phyloP scores from a whole-genome alignment of 2,329 filamentous ascomycete species.

The Hawksworthiomyces lignivorus region DNA sequence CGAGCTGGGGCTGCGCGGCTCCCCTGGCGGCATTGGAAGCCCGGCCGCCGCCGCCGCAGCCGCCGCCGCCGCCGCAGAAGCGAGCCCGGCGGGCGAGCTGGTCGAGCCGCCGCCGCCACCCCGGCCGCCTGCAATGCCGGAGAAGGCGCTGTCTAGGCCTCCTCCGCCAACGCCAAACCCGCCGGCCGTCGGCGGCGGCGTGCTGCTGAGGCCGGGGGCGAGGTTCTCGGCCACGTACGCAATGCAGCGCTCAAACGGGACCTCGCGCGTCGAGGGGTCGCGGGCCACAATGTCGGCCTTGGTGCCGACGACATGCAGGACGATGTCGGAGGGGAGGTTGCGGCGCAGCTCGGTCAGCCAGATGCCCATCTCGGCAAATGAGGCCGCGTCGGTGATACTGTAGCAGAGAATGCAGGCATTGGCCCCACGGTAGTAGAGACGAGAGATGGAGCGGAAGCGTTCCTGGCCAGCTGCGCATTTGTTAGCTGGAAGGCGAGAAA shows the following conservation, averaged over 20 bases:
- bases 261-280: conserved; percentile 69
- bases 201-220: conserved; percentile 59
- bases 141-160: background rate
- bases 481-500: conserved; percentile 11
- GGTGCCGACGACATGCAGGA: conserved; percentile 91
- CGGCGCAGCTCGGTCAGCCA: conserved; percentile 81
- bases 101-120: background rate
- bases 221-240: conserved; percentile 92
- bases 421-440: conserved; percentile 92
- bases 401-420: conserved; percentile 93
- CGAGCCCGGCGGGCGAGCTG: conserved; percentile 7
- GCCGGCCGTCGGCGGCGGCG: conserved; percentile 55
- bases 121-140: too few species aligned
- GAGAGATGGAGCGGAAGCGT: conserved; percentile 87
- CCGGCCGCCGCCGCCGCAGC: conserved; percentile 1
- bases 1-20: conserved; percentile 52
- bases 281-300: conserved; percentile 85
- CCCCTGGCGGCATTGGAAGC: conserved; percentile 18
- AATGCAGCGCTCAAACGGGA: conserved; percentile 92
- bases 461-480: conserved; percentile 68
- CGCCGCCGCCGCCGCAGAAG: background rate
- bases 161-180: conserved; percentile 16
- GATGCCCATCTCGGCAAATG: conserved; percentile 84
- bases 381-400: conserved; percentile 78
- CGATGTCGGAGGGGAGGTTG: conserved; percentile 68